Percentiles rank a stretch among this genome's conserved stretches.
Evolutionary conservation across 345 rosid species (phyloP).

Genomic region (Aquilaria malaccensis): DNA sequence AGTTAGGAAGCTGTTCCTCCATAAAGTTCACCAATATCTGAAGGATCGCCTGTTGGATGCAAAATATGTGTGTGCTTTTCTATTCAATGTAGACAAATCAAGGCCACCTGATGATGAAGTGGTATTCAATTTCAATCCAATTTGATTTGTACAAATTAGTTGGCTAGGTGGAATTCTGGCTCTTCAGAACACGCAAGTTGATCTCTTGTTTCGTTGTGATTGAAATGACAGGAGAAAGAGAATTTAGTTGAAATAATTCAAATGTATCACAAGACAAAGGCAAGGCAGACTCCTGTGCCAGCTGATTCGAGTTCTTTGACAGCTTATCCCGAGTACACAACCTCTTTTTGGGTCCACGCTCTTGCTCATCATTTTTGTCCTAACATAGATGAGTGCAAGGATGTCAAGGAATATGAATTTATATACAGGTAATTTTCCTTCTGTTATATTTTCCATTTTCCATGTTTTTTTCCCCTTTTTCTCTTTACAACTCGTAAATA

Average conservation of each 20-base stretch:
- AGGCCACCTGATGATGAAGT: conserved; percentile 54
- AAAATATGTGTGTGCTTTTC: conserved; percentile 81
- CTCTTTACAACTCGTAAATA: too few relatives aligned
- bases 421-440: conserved; percentile 50
- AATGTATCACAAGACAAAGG: conserved; percentile 71
- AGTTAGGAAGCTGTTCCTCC: conserved; percentile 67
- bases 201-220: conserved; percentile 9
- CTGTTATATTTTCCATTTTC: background rate
- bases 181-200: conserved; percentile 5
- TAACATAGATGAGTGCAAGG: conserved; percentile 66
- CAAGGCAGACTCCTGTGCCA: conserved; percentile 54
- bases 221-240: conserved; percentile 73
- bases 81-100: conserved; percentile 42
- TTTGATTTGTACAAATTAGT: conserved; percentile 21
- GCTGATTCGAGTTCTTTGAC: conserved; percentile 49
- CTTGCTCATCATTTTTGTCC: conserved; percentile 93
- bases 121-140: conserved; percentile 36
- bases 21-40: conserved; percentile 84
- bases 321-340: conserved; percentile 59
- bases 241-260: conserved; percentile 79
- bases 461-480: too few relatives aligned
- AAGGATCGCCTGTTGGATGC: conserved; percentile 84
- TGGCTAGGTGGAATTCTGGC: background rate
- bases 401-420: conserved; percentile 70
- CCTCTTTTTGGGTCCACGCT: conserved; percentile 67